phyloP scores from a whole-genome alignment of 2,329 filamentous ascomycete genomes.

The Orbilia ellipsospora region DNA sequence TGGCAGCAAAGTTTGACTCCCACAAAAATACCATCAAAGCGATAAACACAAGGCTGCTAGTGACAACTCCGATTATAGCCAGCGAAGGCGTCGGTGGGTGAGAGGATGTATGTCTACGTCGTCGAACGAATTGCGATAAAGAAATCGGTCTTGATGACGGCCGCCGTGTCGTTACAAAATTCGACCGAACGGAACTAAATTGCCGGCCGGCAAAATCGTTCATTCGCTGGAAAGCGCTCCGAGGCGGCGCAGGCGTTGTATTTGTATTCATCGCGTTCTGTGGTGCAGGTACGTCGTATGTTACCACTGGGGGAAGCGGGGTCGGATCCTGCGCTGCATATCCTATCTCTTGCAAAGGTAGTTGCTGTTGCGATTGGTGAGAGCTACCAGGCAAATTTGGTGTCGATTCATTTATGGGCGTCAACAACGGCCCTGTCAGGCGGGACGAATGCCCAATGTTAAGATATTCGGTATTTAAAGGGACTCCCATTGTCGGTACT shows the following conservation, averaged over 20 bases:
- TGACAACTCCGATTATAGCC: conserved; percentile 45
- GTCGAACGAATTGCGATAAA: conserved; percentile 34
- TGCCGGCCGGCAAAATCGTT: conserved; percentile 24
- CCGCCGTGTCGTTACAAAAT: conserved; percentile 17
- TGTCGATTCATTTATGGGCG: conserved; percentile 45
- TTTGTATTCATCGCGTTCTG: conserved; percentile 17
- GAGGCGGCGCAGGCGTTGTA: conserved; percentile 23
- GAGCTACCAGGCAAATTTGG: conserved; percentile 15
- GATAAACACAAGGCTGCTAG: conserved; percentile 45
- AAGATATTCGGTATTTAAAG: conserved; percentile 14
- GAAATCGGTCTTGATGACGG: conserved; percentile 28
- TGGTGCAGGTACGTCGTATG: conserved; percentile 30
- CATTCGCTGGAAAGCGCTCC: conserved; percentile 37
- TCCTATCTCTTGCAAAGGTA: conserved; percentile 7
- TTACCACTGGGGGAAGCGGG: conserved; percentile 11
- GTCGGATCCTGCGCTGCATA: conserved; percentile 6
- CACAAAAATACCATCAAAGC: conserved; percentile 44
- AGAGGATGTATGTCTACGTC: conserved; percentile 22
- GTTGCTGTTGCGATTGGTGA: not conserved
- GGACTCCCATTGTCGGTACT: conserved; percentile 34
- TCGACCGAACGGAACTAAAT: conserved; percentile 24
- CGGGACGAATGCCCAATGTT: conserved; percentile 29
- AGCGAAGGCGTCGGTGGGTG: conserved; percentile 50
- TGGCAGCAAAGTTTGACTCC: conserved; percentile 48
- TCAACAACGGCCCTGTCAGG: conserved; percentile 20